Evolutionary conservation across 805 yeast genomes (phyloP), one percentile per base, ranked within the genome.

Genomic region (Starmerella apicola): DNA sequence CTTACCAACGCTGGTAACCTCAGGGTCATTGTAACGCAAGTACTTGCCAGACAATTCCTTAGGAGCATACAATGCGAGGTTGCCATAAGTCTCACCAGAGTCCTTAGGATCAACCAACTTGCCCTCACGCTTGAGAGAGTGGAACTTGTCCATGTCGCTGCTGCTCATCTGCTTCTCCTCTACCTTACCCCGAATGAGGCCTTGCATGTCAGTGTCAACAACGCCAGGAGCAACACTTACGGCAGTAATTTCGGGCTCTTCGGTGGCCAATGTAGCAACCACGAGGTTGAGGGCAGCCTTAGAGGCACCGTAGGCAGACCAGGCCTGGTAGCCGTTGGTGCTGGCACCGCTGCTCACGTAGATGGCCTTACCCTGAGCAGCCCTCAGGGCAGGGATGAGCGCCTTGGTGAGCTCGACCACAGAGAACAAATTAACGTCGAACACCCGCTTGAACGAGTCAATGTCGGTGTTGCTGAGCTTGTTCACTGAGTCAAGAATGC

Each of bases 141-240:
- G 62, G 60, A 88, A 88, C 45, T 77, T 65, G 37, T 73, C 61
- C 46, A 74, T 67, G 3, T 74, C 70, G 16, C 70, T 74, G 1
- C 66, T 61, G 0, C 68, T 64, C 95, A 86, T 86, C 21, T 64
- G 63, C 3, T 52, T 46, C 2, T 76, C 74, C 47, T 72, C 65
- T 27, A 40, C 34, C 32, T 60, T 67, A 15, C 73, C 78, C 51
- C 97, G 73, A 42, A 88, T 85, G 39, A 74, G 78, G 6, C 49
- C 57, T 62, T 91, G 97, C 97, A 91, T 88, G 17, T 65, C 65
- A 1, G 98, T 88, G 55, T 83, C 83, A 2, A 91, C 96, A 1
- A 84, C 94, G 3, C 98, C 97, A 0, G 97, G 97, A 0, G 95
- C 95, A 19, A 91, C 68, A 0, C 95, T 67, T 9, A 85, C 62